These are phyloP conservation scores for Pichia membranifaciens DNA, from an alignment of 805 yeast species.

Conservation along the genomic window DNA sequence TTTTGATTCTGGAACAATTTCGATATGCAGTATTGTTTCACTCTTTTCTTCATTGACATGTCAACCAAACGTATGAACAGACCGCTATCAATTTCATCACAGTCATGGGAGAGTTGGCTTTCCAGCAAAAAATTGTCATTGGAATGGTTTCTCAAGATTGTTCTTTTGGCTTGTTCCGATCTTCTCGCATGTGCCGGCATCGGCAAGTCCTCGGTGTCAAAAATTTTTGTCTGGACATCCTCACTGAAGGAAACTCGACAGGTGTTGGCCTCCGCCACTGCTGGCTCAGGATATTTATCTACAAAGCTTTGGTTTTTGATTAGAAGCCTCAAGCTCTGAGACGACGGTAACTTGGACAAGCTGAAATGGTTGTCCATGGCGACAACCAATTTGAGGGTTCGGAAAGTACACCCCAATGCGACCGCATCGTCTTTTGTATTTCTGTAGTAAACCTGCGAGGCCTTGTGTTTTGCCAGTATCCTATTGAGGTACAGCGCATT, in stretches of 20 bases:
- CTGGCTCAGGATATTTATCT: neutral
- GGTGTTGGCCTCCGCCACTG: neutral
- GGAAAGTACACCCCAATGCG: neutral
- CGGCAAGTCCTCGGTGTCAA: neutral
- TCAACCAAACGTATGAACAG: neutral
- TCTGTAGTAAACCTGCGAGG: conserved; percentile 1
- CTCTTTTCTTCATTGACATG: neutral
- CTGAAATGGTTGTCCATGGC: neutral
- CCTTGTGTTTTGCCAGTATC: neutral
- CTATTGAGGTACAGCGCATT: too few relatives aligned
- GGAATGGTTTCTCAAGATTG: neutral
- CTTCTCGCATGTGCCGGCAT: neutral
- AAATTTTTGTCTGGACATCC: neutral
- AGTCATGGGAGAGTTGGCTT: neutral
- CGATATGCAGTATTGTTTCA: neutral
- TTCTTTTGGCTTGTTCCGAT: neutral
- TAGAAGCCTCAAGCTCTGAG: neutral
- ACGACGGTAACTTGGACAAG: neutral
- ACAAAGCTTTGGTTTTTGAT: neutral
- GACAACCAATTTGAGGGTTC: neutral
- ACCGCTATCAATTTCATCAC: neutral
- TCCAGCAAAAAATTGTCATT: neutral
- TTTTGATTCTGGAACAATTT: neutral
- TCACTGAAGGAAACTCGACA: neutral
- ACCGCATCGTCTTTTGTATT: neutral